These are phyloP conservation scores for Salinomyces thailandicus DNA, from an alignment of 2,329 filamentous ascomycete species.

Conservation along the genomic window DNA sequence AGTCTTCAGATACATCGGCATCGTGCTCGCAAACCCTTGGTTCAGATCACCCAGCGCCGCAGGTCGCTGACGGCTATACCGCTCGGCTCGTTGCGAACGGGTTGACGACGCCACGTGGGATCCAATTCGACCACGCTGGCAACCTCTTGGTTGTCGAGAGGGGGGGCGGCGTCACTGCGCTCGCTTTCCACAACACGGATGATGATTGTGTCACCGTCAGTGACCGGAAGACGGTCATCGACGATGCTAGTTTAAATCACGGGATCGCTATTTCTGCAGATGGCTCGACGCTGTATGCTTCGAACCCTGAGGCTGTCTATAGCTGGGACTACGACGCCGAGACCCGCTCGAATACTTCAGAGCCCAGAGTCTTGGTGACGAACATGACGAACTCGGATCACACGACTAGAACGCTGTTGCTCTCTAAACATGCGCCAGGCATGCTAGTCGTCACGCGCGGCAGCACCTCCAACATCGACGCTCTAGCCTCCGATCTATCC, in stretches of 20 bases:
- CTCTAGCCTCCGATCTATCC: conserved; percentile 37
- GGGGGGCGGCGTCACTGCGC: conserved; percentile 17
- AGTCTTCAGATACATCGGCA: conserved; percentile 6
- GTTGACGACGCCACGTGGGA: conserved; percentile 35
- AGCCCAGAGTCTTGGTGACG: conserved; percentile 44
- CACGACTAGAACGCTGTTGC: conserved; percentile 55
- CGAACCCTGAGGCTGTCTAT: conserved; percentile 48
- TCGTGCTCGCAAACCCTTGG: conserved; percentile 29
- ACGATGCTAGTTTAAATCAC: conserved; percentile 36
- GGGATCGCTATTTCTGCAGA: conserved; percentile 40
- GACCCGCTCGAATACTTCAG: conserved; percentile 34
- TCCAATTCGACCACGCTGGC: conserved; percentile 38
- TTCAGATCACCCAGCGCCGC: conserved; percentile 30
- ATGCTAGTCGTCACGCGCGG: conserved; percentile 56
- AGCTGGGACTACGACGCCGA: conserved; percentile 51
- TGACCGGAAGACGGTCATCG: conserved; percentile 17
- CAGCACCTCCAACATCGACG: conserved; percentile 53
- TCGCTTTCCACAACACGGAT: conserved; percentile 15
- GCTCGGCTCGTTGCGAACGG: conserved; percentile 38
- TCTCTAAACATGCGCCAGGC: conserved; percentile 45
- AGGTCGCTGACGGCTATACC: conserved; percentile 32
- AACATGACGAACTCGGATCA: conserved; percentile 55
- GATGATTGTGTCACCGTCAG: conserved; percentile 16
- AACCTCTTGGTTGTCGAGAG: conserved; percentile 41
- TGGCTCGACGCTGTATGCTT: conserved; percentile 44